Percentiles rank a stretch among this genome's conserved stretches.
phyloP scores from a whole-genome alignment of 2,329 filamentous ascomycete genomes.

The Botrytis fabae region DNA sequence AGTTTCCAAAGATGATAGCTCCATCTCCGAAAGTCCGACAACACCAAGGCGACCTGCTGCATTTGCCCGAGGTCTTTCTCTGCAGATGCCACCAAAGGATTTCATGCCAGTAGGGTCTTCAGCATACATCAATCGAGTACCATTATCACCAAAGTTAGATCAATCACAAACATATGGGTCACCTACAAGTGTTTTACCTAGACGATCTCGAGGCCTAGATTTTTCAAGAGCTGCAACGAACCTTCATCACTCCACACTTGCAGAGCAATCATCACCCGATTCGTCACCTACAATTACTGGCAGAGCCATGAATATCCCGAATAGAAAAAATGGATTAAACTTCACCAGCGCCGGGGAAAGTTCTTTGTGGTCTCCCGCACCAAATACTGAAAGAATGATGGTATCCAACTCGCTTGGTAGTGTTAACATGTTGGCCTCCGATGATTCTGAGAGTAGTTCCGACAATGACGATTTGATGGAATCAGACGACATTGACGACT shows the following conservation, averaged over 20 bases:
- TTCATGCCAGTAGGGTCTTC: conserved; percentile 45
- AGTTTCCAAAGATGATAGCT: conserved; percentile 40
- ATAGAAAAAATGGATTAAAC: conserved; percentile 48
- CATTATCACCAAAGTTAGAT: conserved; percentile 84
- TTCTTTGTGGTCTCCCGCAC: conserved; percentile 70
- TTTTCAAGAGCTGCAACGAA: conserved; percentile 93
- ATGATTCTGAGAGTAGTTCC: conserved; percentile 72
- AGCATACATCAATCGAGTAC: conserved; percentile 57
- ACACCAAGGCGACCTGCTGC: conserved; percentile 72
- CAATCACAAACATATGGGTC: conserved; percentile 82
- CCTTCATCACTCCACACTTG: conserved; percentile 91
- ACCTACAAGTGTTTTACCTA: conserved; percentile 82
- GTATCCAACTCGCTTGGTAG: conserved; percentile 68
- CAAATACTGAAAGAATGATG: conserved; percentile 66
- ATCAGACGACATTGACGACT: conserved; percentile 72
- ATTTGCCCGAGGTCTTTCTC: conserved; percentile 64
- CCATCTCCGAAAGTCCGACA: conserved; percentile 50
- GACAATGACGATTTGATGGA: conserved; percentile 71
- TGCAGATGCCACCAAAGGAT: conserved; percentile 66
- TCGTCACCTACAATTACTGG: conserved; percentile 83
- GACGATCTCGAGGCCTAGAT: conserved; percentile 86
- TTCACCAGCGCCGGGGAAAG: conserved; percentile 60
- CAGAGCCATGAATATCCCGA: conserved; percentile 65
- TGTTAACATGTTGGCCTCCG: conserved; percentile 68
- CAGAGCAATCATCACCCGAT: conserved; percentile 83